A percentile compares a stretch with the other conserved stretches of the same genome.
These are phyloP conservation scores for Rutstroemia sp. DNA, from an alignment of 2,329 filamentous ascomycete species.

Conservation along the genomic window DNA sequence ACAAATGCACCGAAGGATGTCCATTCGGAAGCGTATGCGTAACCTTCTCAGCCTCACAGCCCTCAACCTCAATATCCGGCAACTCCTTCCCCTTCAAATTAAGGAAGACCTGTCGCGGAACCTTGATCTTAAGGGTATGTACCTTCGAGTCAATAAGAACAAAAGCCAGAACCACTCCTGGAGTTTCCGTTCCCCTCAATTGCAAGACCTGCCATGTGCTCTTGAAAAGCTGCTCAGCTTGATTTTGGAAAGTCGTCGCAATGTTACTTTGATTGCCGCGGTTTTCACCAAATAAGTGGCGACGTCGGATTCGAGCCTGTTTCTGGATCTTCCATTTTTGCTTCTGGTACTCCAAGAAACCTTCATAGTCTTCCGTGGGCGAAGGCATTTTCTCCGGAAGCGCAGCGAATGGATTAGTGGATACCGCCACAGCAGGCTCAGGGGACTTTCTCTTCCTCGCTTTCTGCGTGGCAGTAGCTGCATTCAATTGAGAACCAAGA, in stretches of 20 bases:
- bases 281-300: slow-evolving; percentile 89
- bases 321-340: slow-evolving; percentile 98
- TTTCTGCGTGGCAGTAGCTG: slow-evolving; percentile 42
- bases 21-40: slow-evolving; percentile 91
- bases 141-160: slow-evolving; percentile 92
- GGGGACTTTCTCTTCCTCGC: slow-evolving; percentile 67
- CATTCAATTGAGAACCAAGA: slow-evolving; percentile 40
- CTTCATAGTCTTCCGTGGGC: slow-evolving; percentile 78
- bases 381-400: slow-evolving; percentile 79
- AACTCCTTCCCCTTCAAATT: slow-evolving; percentile 84
- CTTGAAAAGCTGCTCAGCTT: slow-evolving; percentile 82
- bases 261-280: slow-evolving; percentile 60
- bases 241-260: slow-evolving; percentile 74
- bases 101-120: slow-evolving; percentile 82
- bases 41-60: slow-evolving; percentile 86
- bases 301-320: slow-evolving; percentile 73
- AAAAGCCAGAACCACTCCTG: slow-evolving; percentile 80
- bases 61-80: slow-evolving; percentile 79
- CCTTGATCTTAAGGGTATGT: slow-evolving; percentile 79
- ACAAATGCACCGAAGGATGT: slow-evolving; percentile 86
- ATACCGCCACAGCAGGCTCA: slow-evolving; percentile 52
- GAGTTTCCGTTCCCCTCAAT: slow-evolving; percentile 71
- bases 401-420: slow-evolving; percentile 69
- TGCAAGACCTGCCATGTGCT: slow-evolving; percentile 95
- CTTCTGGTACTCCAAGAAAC: slow-evolving; percentile 90